phyloP scores from a whole-genome alignment of 1,284 basidiomycete species.

The Marasmius tenuissimus region DNA sequence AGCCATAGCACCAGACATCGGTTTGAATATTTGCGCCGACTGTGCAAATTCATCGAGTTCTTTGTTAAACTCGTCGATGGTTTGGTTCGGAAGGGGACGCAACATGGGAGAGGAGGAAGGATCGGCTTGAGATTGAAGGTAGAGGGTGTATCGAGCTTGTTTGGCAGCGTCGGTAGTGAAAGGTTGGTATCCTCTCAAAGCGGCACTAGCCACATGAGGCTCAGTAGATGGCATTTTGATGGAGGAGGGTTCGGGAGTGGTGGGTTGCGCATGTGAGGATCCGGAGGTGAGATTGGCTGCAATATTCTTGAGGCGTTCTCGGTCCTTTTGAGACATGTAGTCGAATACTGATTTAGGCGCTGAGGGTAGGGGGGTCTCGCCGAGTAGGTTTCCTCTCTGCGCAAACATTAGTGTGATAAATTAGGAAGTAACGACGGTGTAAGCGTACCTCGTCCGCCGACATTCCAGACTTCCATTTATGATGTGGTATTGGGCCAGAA shows the following conservation, averaged over 20 bases:
- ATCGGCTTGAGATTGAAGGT: constrained; percentile 74
- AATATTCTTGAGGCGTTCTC: constrained; percentile 77
- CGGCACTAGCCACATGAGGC: constrained; percentile 81
- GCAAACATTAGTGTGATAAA: not conserved
- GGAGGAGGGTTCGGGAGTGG: constrained; percentile 23
- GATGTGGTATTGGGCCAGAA: constrained; percentile 30
- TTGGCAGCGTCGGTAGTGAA: constrained; percentile 79
- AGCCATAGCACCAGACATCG: constrained; percentile 91
- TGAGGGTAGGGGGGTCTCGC: constrained; percentile 73
- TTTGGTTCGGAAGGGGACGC: constrained; percentile 55
- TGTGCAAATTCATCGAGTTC: constrained; percentile 88
- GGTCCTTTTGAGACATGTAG: constrained; percentile 88
- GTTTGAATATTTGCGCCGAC: constrained; percentile 88
- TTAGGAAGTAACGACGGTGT: not conserved
- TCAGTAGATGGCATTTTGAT: constrained; percentile 51
- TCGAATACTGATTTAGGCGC: constrained; percentile 86
- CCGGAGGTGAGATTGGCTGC: constrained; percentile 34
- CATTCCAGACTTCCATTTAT: constrained; percentile 54
- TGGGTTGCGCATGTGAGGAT: constrained; percentile 19
- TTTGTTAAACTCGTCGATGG: constrained; percentile 68
- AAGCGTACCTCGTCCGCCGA: constrained; percentile 66
- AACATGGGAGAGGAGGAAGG: constrained; percentile 41
- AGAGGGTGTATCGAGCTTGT: constrained; percentile 84
- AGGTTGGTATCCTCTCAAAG: constrained; percentile 87
- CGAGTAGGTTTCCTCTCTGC: constrained; percentile 81